Conservation (phyloP, 495 filamentous ascomycete genomes). For the Lophiostoma macrostomum region DNA sequence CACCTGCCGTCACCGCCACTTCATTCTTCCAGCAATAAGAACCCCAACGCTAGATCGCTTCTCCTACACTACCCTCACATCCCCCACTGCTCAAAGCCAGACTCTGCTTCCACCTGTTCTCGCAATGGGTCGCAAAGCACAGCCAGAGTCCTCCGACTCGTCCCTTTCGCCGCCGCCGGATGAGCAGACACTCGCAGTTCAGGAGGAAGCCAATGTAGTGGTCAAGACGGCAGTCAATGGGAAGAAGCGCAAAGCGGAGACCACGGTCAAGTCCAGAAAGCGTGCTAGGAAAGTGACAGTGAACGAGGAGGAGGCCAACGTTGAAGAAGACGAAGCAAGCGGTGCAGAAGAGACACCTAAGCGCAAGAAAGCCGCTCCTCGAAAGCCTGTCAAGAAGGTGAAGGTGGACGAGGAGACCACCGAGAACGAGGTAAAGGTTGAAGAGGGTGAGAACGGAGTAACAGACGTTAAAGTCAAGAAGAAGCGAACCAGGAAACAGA, state of each 20-base stretch:
- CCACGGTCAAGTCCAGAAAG: conserved; percentile 4
- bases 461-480: conserved; percentile 42
- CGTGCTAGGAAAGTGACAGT: not conserved
- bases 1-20: too few relatives aligned
- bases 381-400: not conserved
- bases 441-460: conserved; percentile 21
- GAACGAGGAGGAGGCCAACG: conserved; percentile 1
- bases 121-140: conserved; percentile 3
- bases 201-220: not conserved
- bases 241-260: conserved; percentile 14
- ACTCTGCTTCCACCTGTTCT: too few relatives aligned
- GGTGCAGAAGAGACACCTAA: conserved; percentile 1
- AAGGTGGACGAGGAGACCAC: conserved; percentile 5
- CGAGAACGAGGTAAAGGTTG: conserved; percentile 15
- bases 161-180: conserved; percentile 12
- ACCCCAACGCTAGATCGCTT: too few relatives aligned
- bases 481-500: conserved; percentile 41
- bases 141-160: not conserved
- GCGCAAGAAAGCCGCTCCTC: not conserved
- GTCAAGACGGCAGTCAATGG: conserved; percentile 1
- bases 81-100: too few relatives aligned
- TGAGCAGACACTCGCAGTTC: not conserved
- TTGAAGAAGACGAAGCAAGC: not conserved
- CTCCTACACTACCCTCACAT: not conserved
- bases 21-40: too few relatives aligned